Conservation (phyloP, 75 land plant species). For the Picea sitchensis region DNA sequence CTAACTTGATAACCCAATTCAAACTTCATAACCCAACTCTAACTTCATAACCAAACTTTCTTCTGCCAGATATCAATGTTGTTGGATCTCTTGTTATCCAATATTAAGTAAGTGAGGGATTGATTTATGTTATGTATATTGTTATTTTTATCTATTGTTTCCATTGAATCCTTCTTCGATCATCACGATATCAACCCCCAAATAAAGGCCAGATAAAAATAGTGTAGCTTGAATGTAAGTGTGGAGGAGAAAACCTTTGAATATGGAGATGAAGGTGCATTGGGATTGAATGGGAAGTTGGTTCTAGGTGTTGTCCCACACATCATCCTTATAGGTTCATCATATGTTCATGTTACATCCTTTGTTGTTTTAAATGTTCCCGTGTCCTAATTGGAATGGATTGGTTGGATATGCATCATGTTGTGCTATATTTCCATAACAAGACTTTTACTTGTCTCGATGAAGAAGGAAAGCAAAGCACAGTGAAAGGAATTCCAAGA, state of each 20-base stretch:
- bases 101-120: neutral
- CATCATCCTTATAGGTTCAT: conserved; percentile 71
- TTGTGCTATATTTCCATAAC: no score
- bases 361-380: conserved; percentile 83
- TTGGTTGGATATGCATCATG: no score
- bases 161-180: conserved; percentile 7
- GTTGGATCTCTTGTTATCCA: conserved; percentile 1
- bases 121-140: neutral
- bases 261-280: conserved; percentile 13
- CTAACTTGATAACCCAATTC: no score
- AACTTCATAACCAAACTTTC: conserved; percentile 15
- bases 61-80: neutral
- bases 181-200: conserved; percentile 14
- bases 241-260: conserved; percentile 49
- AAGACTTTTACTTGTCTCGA: no score
- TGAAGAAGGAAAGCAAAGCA: no score
- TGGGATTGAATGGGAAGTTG: conserved; percentile 50
- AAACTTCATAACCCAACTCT: neutral
- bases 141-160: neutral
- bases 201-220: conserved; percentile 47
- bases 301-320: conserved; percentile 67
- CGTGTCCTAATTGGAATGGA: no score
- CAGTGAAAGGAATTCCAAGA: no score
- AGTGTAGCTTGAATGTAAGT: conserved; percentile 57
- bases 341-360: conserved; percentile 83